A percentile compares a stretch with the other conserved stretches of the same genome.
phyloP scores from a whole-genome alignment of 2,329 filamentous ascomycete species.

The Akanthomyces lecanii region DNA sequence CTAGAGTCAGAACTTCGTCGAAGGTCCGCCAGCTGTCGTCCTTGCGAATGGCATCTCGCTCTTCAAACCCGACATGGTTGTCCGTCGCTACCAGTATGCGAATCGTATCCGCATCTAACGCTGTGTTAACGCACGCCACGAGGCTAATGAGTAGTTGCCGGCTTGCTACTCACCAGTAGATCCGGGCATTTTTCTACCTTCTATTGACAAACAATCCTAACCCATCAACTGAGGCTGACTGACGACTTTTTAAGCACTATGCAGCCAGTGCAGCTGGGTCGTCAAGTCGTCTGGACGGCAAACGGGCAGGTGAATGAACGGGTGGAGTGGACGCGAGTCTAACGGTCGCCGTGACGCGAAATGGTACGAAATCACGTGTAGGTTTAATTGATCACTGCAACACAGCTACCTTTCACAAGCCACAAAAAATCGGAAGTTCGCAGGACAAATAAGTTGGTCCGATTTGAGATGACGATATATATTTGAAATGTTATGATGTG shows the following conservation, averaged over 20 bases:
- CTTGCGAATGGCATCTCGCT: constrained; percentile 88
- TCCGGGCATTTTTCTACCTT: not conserved
- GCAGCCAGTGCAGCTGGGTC: not conserved
- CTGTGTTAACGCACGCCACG: not conserved
- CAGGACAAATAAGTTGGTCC: not conserved
- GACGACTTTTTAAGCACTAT: not conserved
- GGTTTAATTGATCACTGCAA: not conserved
- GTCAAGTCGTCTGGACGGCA: not conserved
- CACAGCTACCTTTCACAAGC: not conserved
- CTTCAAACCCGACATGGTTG: constrained; percentile 95
- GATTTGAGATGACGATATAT: not conserved
- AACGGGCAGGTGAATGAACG: not conserved
- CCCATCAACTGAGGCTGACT: not conserved
- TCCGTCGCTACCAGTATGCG: constrained; percentile 92
- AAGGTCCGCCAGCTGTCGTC: constrained; percentile 97
- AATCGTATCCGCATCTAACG: constrained; percentile 70
- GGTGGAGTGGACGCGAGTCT: constrained; percentile 11
- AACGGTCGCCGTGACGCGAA: constrained; percentile 12
- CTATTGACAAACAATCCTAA: not conserved
- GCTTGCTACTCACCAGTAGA: not conserved
- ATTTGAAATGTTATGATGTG: not conserved
- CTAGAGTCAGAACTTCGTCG: constrained; percentile 89
- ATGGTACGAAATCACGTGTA: constrained; percentile 18
- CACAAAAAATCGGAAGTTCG: not conserved
- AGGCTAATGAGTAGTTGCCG: not conserved